Evolutionary conservation across 139 green algal species (phyloP).

Genomic region (Haematococcus sp.): DNA sequence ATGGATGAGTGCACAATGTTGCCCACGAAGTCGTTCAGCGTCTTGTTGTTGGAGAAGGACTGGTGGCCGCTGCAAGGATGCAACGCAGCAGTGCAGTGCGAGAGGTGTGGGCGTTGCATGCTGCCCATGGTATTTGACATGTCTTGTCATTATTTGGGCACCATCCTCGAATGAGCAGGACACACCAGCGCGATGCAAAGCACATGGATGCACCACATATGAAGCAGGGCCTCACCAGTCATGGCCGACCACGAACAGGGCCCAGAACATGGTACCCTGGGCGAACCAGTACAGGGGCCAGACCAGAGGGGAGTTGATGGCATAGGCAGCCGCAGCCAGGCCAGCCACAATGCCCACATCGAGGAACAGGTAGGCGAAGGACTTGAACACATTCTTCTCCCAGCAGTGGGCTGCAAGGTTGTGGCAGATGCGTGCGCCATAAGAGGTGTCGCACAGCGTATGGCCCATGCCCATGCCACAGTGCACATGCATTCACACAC

Average conservation of each 20-base stretch:
- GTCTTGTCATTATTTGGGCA: too few species aligned
- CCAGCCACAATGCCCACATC: conserved; percentile 85
- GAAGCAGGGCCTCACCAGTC: conserved; percentile 93
- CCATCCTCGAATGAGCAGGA: not conserved
- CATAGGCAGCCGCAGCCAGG: conserved; percentile 68
- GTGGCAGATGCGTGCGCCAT: conserved; percentile 44
- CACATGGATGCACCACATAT: too few species aligned
- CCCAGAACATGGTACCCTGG: conserved; percentile 98
- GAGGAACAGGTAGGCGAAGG: conserved; percentile 66
- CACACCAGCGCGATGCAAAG: not conserved
- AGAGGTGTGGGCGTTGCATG: too few species aligned
- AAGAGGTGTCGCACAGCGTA: too few species aligned
- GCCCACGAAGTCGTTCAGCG: conserved; percentile 89
- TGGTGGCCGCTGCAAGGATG: conserved; percentile 81
- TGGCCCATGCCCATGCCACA: not conserved
- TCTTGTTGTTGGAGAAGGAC: conserved; percentile 89
- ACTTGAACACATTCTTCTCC: conserved; percentile 73
- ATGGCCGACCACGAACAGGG: conserved; percentile 94
- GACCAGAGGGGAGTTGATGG: conserved; percentile 66
- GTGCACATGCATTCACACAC: not conserved
- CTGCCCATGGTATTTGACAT: too few species aligned
- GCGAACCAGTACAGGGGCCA: conserved; percentile 95
- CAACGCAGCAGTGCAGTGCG: too few species aligned
- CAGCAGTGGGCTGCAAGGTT: conserved; percentile 40
- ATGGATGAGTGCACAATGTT: conserved; percentile 90